phyloP scores from a whole-genome alignment of 352 stramenopile species.

The Phytopythium sindhum region DNA sequence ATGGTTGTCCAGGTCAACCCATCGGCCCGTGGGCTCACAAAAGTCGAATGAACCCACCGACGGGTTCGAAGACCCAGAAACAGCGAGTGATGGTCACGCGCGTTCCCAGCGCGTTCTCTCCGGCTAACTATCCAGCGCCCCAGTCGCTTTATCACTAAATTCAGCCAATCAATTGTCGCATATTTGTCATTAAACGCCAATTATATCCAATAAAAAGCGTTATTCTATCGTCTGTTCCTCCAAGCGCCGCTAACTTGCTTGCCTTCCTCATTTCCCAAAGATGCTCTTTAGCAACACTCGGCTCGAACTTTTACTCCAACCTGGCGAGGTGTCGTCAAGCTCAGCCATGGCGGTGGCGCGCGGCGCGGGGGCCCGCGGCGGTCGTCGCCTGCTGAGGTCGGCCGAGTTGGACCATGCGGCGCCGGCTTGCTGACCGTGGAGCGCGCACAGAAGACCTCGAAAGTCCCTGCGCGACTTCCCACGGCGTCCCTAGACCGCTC shows the following conservation, averaged over 20 bases:
- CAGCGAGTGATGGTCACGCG: neutral
- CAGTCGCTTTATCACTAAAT: neutral
- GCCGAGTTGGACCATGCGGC: slow-evolving; percentile 8
- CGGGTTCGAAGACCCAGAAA: neutral
- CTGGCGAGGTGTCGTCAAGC: neutral
- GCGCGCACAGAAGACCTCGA: slow-evolving; percentile 1
- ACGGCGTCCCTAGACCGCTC: neutral
- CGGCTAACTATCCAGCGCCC: neutral
- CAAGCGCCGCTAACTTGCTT: neutral
- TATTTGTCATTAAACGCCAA: neutral
- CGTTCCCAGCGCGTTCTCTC: neutral
- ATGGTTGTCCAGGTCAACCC: no score
- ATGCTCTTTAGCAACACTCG: neutral
- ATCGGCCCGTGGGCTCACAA: neutral
- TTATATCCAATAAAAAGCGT: neutral
- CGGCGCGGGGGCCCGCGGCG: neutral
- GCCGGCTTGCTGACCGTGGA: slow-evolving; percentile 2
- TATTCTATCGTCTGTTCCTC: neutral
- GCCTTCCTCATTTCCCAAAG: neutral
- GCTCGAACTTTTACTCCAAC: neutral
- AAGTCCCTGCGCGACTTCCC: slow-evolving; percentile 1
- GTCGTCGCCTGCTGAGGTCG: neutral
- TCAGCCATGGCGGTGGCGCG: neutral
- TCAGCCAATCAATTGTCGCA: neutral
- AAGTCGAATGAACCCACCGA: neutral